Conservation (phyloP, 768 basidiomycete species). For the Scleroderma bovista region DNA sequence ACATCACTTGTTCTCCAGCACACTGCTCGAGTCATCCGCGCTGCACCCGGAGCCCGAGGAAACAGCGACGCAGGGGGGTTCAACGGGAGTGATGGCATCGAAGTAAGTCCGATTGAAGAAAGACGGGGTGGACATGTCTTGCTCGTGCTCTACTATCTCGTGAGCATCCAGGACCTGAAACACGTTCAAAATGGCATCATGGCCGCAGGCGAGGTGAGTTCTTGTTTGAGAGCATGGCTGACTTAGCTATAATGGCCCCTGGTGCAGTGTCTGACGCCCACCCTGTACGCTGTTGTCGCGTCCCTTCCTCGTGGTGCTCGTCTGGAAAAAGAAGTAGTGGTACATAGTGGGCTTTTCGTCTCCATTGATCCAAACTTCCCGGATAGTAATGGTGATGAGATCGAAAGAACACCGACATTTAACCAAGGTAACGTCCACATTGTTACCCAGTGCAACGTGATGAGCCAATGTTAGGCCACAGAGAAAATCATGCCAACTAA, state of each 20-base stretch:
- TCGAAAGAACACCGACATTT: not conserved
- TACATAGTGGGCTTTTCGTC: conserved; percentile 61
- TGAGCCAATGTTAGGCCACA: not conserved
- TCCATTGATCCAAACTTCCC: not conserved
- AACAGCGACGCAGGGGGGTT: conserved; percentile 25
- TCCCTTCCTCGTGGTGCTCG: conserved; percentile 66
- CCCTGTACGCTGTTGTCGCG: conserved; percentile 57
- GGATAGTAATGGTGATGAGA: conserved; percentile 11
- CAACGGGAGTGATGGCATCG: conserved; percentile 38
- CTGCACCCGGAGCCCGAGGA: conserved; percentile 46
- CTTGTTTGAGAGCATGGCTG: not conserved
- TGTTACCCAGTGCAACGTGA: not conserved
- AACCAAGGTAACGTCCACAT: not conserved
- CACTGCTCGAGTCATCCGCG: conserved; percentile 53
- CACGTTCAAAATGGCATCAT: conserved; percentile 38
- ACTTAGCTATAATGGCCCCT: not conserved
- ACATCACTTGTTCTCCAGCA: conserved; percentile 79
- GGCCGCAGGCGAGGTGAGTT: conserved; percentile 16
- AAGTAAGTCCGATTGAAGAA: conserved; percentile 32
- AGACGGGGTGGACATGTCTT: conserved; percentile 50
- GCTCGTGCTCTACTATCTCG: conserved; percentile 70
- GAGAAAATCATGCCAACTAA: not conserved
- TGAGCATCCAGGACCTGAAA: conserved; percentile 32
- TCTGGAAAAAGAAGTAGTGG: conserved; percentile 70
- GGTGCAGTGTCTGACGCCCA: conserved; percentile 30